A percentile compares a stretch with the other conserved stretches of the same genome.
These are phyloP conservation scores for Choanephora cucurbitarum DNA, from an alignment of 371 early-diverging fungal genomes.

Conservation along the genomic window DNA sequence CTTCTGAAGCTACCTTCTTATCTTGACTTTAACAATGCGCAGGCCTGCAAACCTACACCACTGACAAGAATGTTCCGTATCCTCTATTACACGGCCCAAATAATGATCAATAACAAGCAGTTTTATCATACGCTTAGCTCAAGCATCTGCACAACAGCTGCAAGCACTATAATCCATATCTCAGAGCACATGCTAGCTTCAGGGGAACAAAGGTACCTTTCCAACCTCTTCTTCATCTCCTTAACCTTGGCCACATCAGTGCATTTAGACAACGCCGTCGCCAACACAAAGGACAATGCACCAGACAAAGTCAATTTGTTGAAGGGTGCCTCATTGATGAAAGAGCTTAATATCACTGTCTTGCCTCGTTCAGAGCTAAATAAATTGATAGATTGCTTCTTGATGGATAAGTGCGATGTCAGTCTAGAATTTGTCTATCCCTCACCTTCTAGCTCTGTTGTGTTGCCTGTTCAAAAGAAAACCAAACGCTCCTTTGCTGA, in stretches of 20 bases:
- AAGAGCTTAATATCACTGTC: conserved; percentile 16
- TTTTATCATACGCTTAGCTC: conserved; percentile 10
- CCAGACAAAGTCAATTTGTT: conserved; percentile 11
- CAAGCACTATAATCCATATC: conserved; percentile 41
- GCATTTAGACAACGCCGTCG: conserved; percentile 13
- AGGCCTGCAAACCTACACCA: conserved; percentile 29
- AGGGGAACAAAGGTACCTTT: conserved; percentile 24
- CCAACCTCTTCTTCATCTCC: conserved; percentile 31
- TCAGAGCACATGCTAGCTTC: conserved; percentile 41
- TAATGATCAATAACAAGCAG: conserved; percentile 24
- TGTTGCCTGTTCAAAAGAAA: not conserved
- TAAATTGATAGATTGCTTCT: conserved; percentile 20
- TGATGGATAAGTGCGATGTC: conserved; percentile 4
- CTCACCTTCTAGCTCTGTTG: conserved; percentile 1
- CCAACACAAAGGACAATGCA: not conserved
- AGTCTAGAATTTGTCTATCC: conserved; percentile 3
- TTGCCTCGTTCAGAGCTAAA: conserved; percentile 15
- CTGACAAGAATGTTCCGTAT: conserved; percentile 41
- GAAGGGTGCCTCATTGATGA: conserved; percentile 17
- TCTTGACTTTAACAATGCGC: conserved; percentile 34
- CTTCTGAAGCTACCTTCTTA: conserved; percentile 39
- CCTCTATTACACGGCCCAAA: conserved; percentile 48
- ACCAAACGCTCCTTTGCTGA: not conserved
- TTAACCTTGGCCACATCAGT: conserved; percentile 31
- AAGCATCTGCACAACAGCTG: conserved; percentile 36